phyloP scores from a whole-genome alignment of 2,329 filamentous ascomycete species.

The Pseudogymnoascus sp. region DNA sequence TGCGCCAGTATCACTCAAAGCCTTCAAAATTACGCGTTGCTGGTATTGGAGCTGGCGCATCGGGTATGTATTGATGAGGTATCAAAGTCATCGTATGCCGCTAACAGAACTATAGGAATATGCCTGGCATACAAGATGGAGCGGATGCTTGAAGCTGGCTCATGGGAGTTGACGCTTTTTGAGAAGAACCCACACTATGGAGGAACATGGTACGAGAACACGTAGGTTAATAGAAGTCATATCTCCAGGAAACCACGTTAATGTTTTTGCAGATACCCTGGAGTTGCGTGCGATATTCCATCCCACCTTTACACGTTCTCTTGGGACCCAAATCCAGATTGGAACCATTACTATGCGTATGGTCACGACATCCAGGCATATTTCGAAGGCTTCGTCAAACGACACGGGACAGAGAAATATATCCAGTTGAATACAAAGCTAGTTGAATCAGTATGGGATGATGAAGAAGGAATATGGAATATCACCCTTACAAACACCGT shows the following conservation, averaged over 20 bases:
- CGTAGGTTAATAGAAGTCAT: background rate
- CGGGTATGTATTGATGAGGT: conserved; percentile 3
- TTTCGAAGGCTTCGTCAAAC: conserved; percentile 39
- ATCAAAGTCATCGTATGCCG: background rate
- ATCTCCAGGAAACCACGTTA: background rate
- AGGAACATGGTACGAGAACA: conserved; percentile 51
- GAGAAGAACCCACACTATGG: conserved; percentile 39
- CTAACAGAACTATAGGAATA: conserved; percentile 10
- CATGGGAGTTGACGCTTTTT: conserved; percentile 35
- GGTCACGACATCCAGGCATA: conserved; percentile 50
- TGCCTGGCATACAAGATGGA: conserved; percentile 18
- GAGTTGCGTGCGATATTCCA: conserved; percentile 38
- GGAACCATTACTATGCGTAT: conserved; percentile 47
- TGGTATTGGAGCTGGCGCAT: conserved; percentile 17
- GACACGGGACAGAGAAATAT: conserved; percentile 41
- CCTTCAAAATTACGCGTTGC: conserved; percentile 17
- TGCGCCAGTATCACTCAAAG: conserved; percentile 14
- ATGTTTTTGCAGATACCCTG: conserved; percentile 36
- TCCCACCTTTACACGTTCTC: conserved; percentile 34
- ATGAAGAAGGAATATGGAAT: conserved; percentile 40
- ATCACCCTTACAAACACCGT: conserved; percentile 39
- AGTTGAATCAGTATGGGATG: conserved; percentile 39
- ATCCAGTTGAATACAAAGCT: conserved; percentile 44
- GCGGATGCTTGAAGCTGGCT: conserved; percentile 12
- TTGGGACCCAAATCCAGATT: conserved; percentile 52